Evolutionary conservation across 208 protist genomes (phyloP).

Genomic region (Wallacemonas sp.): DNA sequence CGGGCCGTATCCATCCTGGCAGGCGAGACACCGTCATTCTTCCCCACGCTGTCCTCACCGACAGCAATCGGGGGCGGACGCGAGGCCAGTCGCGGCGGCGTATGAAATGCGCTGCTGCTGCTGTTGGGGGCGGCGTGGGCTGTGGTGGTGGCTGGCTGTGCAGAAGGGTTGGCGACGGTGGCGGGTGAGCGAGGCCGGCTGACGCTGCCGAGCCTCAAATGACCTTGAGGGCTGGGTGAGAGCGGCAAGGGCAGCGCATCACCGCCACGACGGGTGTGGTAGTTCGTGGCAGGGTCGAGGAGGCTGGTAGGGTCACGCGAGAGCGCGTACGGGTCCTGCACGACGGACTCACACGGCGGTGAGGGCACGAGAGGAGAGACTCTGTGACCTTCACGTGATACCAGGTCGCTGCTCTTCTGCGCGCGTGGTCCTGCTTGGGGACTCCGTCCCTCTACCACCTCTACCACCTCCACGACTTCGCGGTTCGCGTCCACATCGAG

Average conservation of each 20-base stretch:
- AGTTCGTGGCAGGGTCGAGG: neutral
- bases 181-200: slow-evolving; percentile 13
- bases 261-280: neutral
- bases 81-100: neutral
- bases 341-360: neutral
- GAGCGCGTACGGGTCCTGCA: neutral
- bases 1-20: neutral
- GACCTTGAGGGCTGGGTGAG: slow-evolving; percentile 3
- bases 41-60: neutral
- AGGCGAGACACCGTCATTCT: no score
- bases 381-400: neutral
- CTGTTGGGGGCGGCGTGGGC: no score
- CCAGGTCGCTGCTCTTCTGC: no score
- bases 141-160: no score
- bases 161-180: neutral
- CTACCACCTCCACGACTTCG: neutral
- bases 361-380: neutral
- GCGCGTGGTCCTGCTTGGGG: no score
- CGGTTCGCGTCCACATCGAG: neutral
- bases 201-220: slow-evolving; percentile 7
- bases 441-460: no score
- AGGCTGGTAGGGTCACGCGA: neutral
- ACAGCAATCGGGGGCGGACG: neutral
- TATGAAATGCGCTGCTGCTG: neutral
- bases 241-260: neutral